Evolutionary conservation across 352 stramenopile genomes (phyloP).

Genomic region (Thraustochytrium striatum): DNA sequence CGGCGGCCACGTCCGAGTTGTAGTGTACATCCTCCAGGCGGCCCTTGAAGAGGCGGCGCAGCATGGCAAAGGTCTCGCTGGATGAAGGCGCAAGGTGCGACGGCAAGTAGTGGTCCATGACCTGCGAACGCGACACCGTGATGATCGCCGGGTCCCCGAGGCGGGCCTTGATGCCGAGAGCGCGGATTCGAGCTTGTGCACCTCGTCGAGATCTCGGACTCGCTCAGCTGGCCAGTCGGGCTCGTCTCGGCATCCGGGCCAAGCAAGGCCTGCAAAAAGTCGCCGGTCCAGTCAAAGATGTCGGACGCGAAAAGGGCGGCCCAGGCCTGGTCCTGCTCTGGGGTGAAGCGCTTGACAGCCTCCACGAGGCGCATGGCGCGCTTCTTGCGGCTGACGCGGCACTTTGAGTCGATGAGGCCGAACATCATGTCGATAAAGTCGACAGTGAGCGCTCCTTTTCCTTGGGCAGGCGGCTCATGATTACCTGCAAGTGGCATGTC

Average conservation of each 20-base stretch:
- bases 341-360: not conserved
- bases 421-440: not conserved
- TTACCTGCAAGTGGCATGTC: not conserved
- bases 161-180: not conserved
- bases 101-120: conserved; percentile 35
- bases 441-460: not conserved
- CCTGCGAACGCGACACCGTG: conserved; percentile 16
- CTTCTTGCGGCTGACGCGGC: not conserved
- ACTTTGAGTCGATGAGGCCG: not conserved
- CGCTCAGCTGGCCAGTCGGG: not conserved
- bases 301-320: not conserved
- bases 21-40: too few relatives aligned
- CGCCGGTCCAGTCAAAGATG: conserved; percentile 23
- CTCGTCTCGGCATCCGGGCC: not conserved
- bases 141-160: not conserved
- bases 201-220: not conserved
- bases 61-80: not conserved
- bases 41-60: conserved; percentile 5
- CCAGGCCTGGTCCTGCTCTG: not conserved
- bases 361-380: not conserved
- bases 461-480: not conserved
- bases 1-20: too few relatives aligned
- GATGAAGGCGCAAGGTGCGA: not conserved
- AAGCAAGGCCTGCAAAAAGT: conserved; percentile 19
- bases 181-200: too few relatives aligned